Base-by-base conservation (phyloP, 306 rosid species). In the Sechiopsis laciniata region DNA sequence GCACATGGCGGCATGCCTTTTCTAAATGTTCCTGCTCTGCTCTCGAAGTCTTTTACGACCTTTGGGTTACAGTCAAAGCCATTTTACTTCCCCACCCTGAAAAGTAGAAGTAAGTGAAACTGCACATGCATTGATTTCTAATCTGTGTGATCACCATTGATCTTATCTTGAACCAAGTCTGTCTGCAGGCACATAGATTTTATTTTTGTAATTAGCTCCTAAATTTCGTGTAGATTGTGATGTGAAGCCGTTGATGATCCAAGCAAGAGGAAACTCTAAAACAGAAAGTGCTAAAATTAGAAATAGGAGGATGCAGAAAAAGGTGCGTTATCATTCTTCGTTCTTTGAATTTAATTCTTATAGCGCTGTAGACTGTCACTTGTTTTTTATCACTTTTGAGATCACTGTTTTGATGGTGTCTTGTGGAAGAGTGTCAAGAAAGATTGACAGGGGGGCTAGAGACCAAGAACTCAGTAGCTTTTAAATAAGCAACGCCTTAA, bases 271-370 rank as follows among this genome's bases (percentile, higher is more conserved):
- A 70, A 85, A 80, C 69, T 73, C 86, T 20, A 85, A 85, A 80
- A 84, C 29, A 57, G 96, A 90, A 80, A 90, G 81, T 76, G 78
- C 87, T 6, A 93, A 88, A 87, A 80, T 80, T 74, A 84, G 80
- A 40, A 90, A 87, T 76, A 81, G 88, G 76, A 94, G 86, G 84
- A 83, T 72, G 82, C 87, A 58, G 74, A 86, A 88, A 82, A 94
- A 89, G 94, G 98, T 88, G 52, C 54, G 58, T 10, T 40, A 63
- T 73, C 60, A 16, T 20, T 64, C 19, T 52, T 20, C 55, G 8
- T 19, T 45, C 29, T 56, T 20, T 19, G 20, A 8, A 26, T 1
- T 26, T 26, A 2, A 26, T 26, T 26, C 29, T 26, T 26, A 26
- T n/a, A n/a, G n/a, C n/a, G n/a, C n/a, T n/a, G n/a, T n/a, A n/a